phyloP scores from a whole-genome alignment of 257 asterid genomes.

The Solanum ossicruentum region DNA sequence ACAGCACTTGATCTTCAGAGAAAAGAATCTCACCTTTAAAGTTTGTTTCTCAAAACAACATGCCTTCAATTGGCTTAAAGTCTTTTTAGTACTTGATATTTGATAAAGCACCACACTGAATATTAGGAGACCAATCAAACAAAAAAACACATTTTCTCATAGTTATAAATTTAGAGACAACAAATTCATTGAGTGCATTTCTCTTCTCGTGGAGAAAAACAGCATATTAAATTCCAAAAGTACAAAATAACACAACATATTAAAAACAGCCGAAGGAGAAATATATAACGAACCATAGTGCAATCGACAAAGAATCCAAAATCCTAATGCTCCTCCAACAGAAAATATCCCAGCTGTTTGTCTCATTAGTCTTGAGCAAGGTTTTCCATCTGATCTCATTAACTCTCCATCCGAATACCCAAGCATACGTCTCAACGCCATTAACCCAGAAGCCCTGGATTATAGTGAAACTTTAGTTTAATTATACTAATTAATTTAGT shows the following conservation, averaged over 20 bases:
- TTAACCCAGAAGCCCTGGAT: conserved; percentile 4
- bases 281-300: conserved; percentile 45
- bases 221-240: not conserved
- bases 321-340: conserved; percentile 77
- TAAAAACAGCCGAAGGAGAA: not conserved
- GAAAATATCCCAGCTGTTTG: conserved; percentile 78
- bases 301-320: conserved; percentile 88
- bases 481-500: not conserved
- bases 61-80: not conserved
- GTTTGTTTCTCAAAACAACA: not conserved
- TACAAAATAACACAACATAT: not conserved
- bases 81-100: not conserved
- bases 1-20: not conserved
- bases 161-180: not conserved
- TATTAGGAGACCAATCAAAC: not conserved
- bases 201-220: not conserved
- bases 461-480: too few species aligned
- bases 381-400: conserved; percentile 85
- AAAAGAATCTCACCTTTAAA: not conserved
- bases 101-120: not conserved
- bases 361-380: conserved; percentile 70
- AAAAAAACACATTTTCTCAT: not conserved
- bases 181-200: not conserved
- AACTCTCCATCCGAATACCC: conserved; percentile 83
- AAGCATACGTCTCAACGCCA: conserved; percentile 71